Base-by-base conservation (phyloP, 305 asterid genomes). In the Fraxinus ornus region DNA sequence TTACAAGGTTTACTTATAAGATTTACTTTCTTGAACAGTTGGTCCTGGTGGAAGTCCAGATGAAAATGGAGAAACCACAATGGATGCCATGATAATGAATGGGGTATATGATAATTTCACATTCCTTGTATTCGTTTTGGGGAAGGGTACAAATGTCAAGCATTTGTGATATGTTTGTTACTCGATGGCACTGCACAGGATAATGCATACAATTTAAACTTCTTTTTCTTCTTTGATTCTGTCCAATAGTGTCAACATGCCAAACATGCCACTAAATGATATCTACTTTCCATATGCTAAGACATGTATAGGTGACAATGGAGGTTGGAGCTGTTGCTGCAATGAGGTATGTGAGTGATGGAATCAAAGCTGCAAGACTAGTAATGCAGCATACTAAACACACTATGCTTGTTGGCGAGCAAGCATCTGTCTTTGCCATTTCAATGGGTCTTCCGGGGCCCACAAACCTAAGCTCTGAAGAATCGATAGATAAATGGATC, bases 31-130 rank as follows among this genome's bases (percentile, higher is more conserved):
- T 49, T 75, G 81, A 75, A 68, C 97, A 95, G 99, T 95, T 86
- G 99, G 99, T 83, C 99, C 99, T 36, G 99, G 99, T 86, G 99
- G 99, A 84, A 94, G 99, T 86, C 99, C 99, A 19, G 99, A 95
- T 77, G 99, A 95, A 86, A 95, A 90, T 85, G 99, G 97, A 55
- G 99, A 95, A 91, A 95, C 94, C 73, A 93, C 98, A 15, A 90
- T 94, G n/a, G 99, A 95, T 84, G 98, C 99, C 37, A 93, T 95
- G 97, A 83, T 95, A 84, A 94, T 95, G 97, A 90, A 95, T 79
- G 99, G 99, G 94, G 99, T 94, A 91, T 71, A 80, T 76, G 41
- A 70, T 76, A 49, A 71, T 79, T 75, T 76, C 60, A 22, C 71
- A 57, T 22, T 76, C 73, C 79, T 81, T 77, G 17, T 55, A 47